A percentile compares a stretch with the other conserved stretches of the same genome.
These are phyloP conservation scores for Diaporthe capsici DNA, from an alignment of 2,329 filamentous ascomycete genomes.

Conservation along the genomic window DNA sequence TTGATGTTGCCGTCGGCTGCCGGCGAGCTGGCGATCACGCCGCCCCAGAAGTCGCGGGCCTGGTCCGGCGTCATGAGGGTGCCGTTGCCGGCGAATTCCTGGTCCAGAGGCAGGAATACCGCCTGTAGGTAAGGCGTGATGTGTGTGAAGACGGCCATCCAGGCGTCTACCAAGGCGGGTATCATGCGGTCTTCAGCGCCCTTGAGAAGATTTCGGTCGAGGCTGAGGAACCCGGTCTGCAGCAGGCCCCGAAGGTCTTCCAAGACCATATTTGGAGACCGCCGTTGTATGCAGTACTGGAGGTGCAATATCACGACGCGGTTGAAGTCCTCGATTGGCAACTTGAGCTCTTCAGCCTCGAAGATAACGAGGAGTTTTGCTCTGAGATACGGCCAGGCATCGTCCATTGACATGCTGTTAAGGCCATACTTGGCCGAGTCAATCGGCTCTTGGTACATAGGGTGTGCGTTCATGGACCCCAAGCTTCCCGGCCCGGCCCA, in stretches of 20 bases:
- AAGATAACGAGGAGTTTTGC: conserved; percentile 84
- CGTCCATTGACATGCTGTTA: conserved; percentile 79
- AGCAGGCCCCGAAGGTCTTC: conserved; percentile 84
- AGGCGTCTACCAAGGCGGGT: conserved; percentile 90
- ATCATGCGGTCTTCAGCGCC: conserved; percentile 91
- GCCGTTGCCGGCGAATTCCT: conserved; percentile 91
- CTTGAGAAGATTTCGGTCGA: conserved; percentile 85
- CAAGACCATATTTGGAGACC: conserved; percentile 78
- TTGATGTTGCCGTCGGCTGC: conserved; percentile 50
- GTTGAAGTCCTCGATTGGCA: conserved; percentile 90
- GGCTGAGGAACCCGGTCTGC: conserved; percentile 84
- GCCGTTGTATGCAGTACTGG: conserved; percentile 81
- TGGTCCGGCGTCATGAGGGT: conserved; percentile 82
- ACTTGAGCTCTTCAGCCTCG: conserved; percentile 82
- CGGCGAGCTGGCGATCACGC: conserved; percentile 62
- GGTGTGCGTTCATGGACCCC: conserved; percentile 58
- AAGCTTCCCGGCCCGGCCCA: conserved; percentile 70
- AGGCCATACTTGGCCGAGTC: conserved; percentile 74
- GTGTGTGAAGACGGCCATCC: conserved; percentile 91
- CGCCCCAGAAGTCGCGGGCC: conserved; percentile 92
- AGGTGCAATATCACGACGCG: conserved; percentile 84
- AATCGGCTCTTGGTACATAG: conserved; percentile 65
- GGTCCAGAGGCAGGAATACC: conserved; percentile 91
- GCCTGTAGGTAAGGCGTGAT: conserved; percentile 95
- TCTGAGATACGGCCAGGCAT: conserved; percentile 86